Evolutionary conservation across 805 yeast species (phyloP).

Genomic region (Metschnikowia cerradonensis): DNA sequence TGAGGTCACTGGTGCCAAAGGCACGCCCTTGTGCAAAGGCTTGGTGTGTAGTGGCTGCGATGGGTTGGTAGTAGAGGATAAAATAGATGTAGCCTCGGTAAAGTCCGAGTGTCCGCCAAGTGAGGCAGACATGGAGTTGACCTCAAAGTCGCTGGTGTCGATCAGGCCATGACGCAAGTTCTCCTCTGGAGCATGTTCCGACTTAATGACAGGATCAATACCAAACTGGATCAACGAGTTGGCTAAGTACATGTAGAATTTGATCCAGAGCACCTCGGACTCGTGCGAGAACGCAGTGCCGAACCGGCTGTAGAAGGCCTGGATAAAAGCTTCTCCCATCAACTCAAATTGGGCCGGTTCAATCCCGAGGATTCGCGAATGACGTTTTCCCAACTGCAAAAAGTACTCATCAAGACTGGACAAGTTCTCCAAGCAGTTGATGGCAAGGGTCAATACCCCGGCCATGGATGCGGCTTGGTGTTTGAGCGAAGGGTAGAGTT

Average conservation of each 20-base stretch:
- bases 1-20: background rate
- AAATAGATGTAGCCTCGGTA: constrained; percentile 9
- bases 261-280: constrained; percentile 67
- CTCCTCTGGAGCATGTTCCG: constrained; percentile 5
- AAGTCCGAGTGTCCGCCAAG: constrained; percentile 9
- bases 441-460: constrained; percentile 67
- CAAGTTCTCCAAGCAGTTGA: constrained; percentile 59
- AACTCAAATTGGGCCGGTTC: constrained; percentile 63
- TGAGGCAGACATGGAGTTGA: constrained; percentile 6
- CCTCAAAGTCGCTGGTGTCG: constrained; percentile 11
- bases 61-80: background rate
- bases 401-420: constrained; percentile 55
- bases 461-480: constrained; percentile 82
- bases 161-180: constrained; percentile 8
- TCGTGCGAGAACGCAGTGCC: constrained; percentile 51
- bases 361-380: constrained; percentile 69
- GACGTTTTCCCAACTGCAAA: constrained; percentile 64
- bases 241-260: constrained; percentile 63
- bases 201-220: constrained; percentile 42
- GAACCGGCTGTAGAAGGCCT: constrained; percentile 65
- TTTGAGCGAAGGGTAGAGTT: constrained; percentile 65
- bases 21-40: background rate
- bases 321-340: constrained; percentile 70
- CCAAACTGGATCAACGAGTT: constrained; percentile 63
- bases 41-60: background rate